phyloP scores from a whole-genome alignment of 257 asterid genomes.

The Scutellaria minor region DNA sequence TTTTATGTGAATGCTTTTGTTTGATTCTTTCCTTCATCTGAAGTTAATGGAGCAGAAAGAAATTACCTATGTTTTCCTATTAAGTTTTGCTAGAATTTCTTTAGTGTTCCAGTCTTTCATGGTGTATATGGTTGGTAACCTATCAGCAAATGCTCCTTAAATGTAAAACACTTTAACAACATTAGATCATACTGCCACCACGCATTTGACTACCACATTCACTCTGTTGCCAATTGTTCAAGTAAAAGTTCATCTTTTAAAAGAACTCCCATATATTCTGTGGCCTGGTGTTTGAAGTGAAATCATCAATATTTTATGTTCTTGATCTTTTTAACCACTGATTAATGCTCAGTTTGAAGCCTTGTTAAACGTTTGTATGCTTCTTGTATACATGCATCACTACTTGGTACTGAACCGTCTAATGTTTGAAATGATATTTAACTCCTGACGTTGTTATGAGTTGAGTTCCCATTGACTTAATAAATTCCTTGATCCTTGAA shows the following conservation, averaged over 20 bases:
- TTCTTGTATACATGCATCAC: background rate
- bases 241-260: background rate
- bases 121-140: too few species aligned
- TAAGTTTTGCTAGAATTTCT: too few species aligned
- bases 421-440: background rate
- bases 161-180: background rate
- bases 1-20: too few species aligned
- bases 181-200: constrained; percentile 1
- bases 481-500: background rate
- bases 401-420: constrained; percentile 7
- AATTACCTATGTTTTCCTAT: too few species aligned
- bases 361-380: constrained; percentile 5
- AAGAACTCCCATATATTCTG: background rate
- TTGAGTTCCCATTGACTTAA: background rate
- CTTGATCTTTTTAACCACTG: constrained; percentile 9
- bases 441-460: background rate
- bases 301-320: constrained; percentile 12
- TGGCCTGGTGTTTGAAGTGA: background rate
- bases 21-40: too few species aligned
- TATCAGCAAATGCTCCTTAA: background rate
- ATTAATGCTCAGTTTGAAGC: background rate
- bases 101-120: too few species aligned
- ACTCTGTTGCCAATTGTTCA: background rate
- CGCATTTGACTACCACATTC: background rate
- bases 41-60: too few species aligned